Evolutionary conservation across 306 rosid genomes (phyloP).

Genomic region (Adenanthera pavonina): DNA sequence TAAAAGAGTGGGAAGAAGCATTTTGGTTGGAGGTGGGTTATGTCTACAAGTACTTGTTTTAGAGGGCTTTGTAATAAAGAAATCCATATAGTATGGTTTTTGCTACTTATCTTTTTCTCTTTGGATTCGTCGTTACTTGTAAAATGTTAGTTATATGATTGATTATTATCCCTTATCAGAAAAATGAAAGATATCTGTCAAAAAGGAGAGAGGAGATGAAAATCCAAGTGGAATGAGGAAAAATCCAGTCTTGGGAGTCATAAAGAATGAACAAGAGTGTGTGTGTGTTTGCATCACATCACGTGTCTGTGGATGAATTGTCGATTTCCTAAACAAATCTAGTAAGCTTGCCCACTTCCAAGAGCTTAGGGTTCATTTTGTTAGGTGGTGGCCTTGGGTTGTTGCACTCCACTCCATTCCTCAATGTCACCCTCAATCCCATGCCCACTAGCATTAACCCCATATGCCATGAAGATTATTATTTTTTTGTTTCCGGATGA

Average conservation of each 20-base stretch:
- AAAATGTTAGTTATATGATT: background rate
- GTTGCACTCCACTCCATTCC: background rate
- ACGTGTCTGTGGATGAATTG: background rate
- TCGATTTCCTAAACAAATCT: background rate
- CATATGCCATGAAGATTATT: too few species aligned
- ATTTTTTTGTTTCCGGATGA: too few species aligned
- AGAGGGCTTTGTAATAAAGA: constrained; percentile 44
- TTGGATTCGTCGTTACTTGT: background rate
- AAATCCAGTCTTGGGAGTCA: background rate
- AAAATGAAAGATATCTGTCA: background rate
- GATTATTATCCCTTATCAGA: background rate
- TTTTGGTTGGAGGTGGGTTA: constrained; percentile 64
- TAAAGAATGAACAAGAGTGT: too few species aligned
- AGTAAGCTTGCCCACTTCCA: background rate
- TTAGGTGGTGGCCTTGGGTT: background rate
- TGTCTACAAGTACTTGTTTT: constrained; percentile 59
- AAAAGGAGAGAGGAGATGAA: background rate
- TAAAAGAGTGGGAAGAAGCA: constrained; percentile 48
- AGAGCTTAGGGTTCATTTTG: background rate
- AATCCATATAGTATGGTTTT: background rate
- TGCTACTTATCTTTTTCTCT: constrained; percentile 27
- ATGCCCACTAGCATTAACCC: too few species aligned
- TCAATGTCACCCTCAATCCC: background rate
- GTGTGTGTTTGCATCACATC: background rate
- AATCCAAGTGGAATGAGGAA: too few species aligned